Percentiles rank a stretch among this genome's conserved stretches.
These are phyloP conservation scores for Gyrodon lividus DNA, from an alignment of 768 basidiomycete species.

Conservation along the genomic window DNA sequence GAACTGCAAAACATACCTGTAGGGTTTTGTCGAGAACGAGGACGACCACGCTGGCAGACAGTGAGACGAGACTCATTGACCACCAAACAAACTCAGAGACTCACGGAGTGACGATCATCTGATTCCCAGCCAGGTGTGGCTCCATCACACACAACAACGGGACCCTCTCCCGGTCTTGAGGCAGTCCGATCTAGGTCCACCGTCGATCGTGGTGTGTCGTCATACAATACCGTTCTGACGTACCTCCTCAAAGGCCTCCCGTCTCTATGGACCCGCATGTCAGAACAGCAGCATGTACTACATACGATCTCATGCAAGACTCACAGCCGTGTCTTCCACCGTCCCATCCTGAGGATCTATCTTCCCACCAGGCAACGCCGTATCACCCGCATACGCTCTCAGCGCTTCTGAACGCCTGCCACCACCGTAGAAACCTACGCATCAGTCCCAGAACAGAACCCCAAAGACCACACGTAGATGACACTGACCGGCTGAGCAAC, in stretches of 20 bases:
- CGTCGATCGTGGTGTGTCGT: no score
- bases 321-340: constrained; percentile 79
- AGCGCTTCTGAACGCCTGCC: constrained; percentile 75
- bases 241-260: constrained; percentile 92
- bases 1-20: constrained; percentile 42
- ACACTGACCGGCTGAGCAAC: constrained; percentile 70
- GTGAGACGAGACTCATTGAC: background rate
- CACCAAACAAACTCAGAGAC: constrained; percentile 27
- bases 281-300: background rate
- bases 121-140: constrained; percentile 71
- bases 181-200: constrained; percentile 73
- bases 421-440: background rate
- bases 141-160: constrained; percentile 77
- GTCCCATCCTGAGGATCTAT: constrained; percentile 65
- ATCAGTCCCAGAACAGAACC: background rate
- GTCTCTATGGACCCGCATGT: constrained; percentile 46
- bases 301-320: background rate
- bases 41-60: constrained; percentile 66
- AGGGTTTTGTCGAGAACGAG: constrained; percentile 78
- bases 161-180: constrained; percentile 63
- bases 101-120: constrained; percentile 82
- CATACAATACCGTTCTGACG: background rate
- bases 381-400: constrained; percentile 82
- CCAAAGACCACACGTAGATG: background rate
- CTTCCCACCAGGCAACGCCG: constrained; percentile 84